Evolutionary conservation across 768 basidiomycete genomes (phyloP).

Genomic region (Boletales sp.): DNA sequence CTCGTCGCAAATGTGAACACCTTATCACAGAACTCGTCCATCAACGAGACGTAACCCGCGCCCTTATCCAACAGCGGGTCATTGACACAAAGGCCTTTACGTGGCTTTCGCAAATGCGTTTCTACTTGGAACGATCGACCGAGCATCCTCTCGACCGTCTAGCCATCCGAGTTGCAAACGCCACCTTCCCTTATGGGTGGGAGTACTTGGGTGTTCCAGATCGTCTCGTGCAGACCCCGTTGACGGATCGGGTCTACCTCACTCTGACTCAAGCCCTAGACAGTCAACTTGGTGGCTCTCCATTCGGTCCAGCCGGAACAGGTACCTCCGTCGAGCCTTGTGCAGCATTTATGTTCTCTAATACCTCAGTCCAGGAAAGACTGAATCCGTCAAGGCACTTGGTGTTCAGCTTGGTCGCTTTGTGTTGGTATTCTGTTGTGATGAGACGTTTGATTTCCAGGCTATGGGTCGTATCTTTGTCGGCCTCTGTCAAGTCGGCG

Average conservation of each 20-base stretch:
- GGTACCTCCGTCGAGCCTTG: conserved; percentile 42
- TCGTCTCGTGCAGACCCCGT: conserved; percentile 94
- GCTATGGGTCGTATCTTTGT: conserved; percentile 99
- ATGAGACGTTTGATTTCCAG: conserved; percentile 99
- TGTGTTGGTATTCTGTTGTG: conserved; percentile 99
- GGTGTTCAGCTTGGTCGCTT: conserved; percentile 97
- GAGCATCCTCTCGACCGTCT: conserved; percentile 80
- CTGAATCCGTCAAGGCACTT: conserved; percentile 98
- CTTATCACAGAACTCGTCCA: conserved; percentile 98
- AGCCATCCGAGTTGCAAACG: conserved; percentile 82
- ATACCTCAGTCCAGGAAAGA: conserved; percentile 65
- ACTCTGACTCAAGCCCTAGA: conserved; percentile 95
- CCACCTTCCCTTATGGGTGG: conserved; percentile 95
- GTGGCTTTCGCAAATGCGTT: conserved; percentile 99
- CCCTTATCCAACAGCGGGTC: conserved; percentile 64
- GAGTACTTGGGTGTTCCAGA: conserved; percentile 98
- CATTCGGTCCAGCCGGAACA: conserved; percentile 98
- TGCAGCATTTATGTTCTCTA: neutral
- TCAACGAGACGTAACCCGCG: conserved; percentile 90
- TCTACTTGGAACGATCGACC: conserved; percentile 75
- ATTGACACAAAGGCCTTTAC: conserved; percentile 70
- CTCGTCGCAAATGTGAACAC: conserved; percentile 98
- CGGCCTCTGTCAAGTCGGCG: conserved; percentile 97
- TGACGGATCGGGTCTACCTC: conserved; percentile 95
- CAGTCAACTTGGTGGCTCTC: conserved; percentile 93